Evolutionary conservation across 495 filamentous ascomycete genomes (phyloP), one percentile per base, ranked within the genome.

Genomic region (Articulospora tetracladia): DNA sequence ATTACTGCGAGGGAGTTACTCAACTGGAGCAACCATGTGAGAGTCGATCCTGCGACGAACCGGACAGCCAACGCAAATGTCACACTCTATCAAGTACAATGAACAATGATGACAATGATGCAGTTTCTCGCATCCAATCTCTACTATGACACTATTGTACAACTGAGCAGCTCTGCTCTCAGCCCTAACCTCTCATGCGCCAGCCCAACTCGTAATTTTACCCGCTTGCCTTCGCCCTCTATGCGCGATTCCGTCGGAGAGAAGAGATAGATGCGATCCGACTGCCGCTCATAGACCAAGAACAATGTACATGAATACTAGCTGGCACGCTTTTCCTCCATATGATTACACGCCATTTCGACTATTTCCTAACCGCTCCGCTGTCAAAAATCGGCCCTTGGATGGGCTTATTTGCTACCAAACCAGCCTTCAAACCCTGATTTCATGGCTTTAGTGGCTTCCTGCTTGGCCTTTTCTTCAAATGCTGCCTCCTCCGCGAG

Each of bases 401-500:
- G 11, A 26, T 47, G 10, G 15, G 4, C 20, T 25, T 52, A 19
- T 2, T 36, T 22, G 12, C 55, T 51, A 10, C 62, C 59, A 64
- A 84, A 83, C 74, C 77, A 81, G 57, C 72, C 72, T 7, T 69
- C 68, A 53, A 84, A 78, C 53, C 74, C 77, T 26, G 72, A 72
- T 69, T 78, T 80, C 78, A 84, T 96, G 66, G 79, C 88, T 75
- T 90, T 88, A 90, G 96, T 94, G 72, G 86, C 86, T 75, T 96
- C 92, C 63, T 95, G 88, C 64, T 87, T 86, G 58, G 83, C 78
- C 79, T 89, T 93, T 80, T 97, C 92, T 73, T 90, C 86, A 61
- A 88, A 82, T 39, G 84, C 85, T 41, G 86, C 88, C 79, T 96
- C 92, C 73, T 97, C 93, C 77, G 88, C 89, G 66, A 98, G 77